These are phyloP conservation scores for Leucoagaricus sp. DNA, from an alignment of 1,284 basidiomycete species.

Conservation along the genomic window DNA sequence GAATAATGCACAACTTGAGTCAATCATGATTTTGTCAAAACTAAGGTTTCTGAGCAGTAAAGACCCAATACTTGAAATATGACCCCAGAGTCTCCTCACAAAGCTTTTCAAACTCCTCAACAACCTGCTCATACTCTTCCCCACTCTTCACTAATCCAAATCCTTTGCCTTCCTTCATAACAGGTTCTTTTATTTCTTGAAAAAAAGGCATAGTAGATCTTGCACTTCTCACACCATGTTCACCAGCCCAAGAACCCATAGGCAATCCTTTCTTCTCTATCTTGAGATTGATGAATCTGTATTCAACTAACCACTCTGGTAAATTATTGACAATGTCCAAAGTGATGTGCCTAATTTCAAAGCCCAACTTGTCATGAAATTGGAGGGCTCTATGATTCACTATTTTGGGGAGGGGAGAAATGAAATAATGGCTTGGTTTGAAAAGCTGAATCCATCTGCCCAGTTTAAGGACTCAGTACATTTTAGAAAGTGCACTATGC, in stretches of 20 bases:
- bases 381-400: not conserved
- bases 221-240: not conserved
- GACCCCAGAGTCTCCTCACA: constrained; percentile 3
- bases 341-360: not conserved
- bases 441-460: constrained; percentile 14
- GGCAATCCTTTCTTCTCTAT: not conserved
- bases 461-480: constrained; percentile 11
- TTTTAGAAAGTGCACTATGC: constrained; percentile 8
- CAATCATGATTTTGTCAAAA: not conserved
- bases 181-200: not conserved
- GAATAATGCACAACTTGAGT: too few species aligned
- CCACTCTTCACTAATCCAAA: not conserved
- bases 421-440: not conserved
- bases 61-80: not conserved
- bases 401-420: not conserved
- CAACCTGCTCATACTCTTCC: constrained; percentile 3
- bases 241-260: constrained; percentile 4
- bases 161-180: not conserved
- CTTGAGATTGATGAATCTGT: not conserved
- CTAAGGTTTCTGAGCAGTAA: not conserved
- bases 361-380: not conserved
- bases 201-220: not conserved
- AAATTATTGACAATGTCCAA: not conserved
- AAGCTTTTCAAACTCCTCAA: not conserved
- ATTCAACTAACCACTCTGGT: not conserved